Conservation (phyloP, 768 basidiomycete genomes). For the Suillus paluster region DNA sequence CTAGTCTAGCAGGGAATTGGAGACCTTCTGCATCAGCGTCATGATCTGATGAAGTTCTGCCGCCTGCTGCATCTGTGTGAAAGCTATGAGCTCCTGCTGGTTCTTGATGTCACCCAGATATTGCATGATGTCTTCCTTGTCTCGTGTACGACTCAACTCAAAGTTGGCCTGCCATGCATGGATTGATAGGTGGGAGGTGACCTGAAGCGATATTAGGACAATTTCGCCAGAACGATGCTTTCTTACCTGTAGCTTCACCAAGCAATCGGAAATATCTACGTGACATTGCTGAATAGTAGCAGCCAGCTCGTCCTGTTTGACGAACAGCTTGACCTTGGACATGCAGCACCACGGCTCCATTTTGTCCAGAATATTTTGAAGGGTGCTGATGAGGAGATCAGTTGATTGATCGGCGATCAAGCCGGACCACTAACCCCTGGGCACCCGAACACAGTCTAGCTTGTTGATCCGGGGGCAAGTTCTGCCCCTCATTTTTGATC, state of each 20-base stretch:
- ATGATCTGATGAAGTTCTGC: constrained; percentile 47
- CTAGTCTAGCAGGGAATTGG: not conserved
- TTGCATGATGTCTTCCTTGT: constrained; percentile 47
- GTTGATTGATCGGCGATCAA: not conserved
- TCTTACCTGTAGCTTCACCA: constrained; percentile 51
- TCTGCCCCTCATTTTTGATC: constrained; percentile 39
- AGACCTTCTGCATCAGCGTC: constrained; percentile 54
- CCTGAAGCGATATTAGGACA: constrained; percentile 29
- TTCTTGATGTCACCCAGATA: constrained; percentile 50
- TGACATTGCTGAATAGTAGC: constrained; percentile 52
- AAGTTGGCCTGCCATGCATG: constrained; percentile 54
- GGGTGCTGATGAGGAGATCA: constrained; percentile 24
- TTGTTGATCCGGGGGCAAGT: constrained; percentile 33
- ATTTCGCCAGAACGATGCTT: constrained; percentile 12
- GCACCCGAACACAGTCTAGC: constrained; percentile 37
- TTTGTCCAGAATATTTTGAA: constrained; percentile 40
- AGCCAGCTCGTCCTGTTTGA: constrained; percentile 49
- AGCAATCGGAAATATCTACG: constrained; percentile 47
- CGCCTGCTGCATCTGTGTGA: constrained; percentile 36
- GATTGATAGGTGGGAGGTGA: constrained; percentile 50
- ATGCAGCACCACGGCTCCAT: constrained; percentile 52
- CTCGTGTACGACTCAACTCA: constrained; percentile 40
- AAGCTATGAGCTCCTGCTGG: constrained; percentile 40
- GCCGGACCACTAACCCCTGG: constrained; percentile 31
- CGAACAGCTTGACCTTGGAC: constrained; percentile 44